These are phyloP conservation scores for Cinnamomum micranthum DNA, from an alignment of 164 flowering plant genomes.

Conservation along the genomic window DNA sequence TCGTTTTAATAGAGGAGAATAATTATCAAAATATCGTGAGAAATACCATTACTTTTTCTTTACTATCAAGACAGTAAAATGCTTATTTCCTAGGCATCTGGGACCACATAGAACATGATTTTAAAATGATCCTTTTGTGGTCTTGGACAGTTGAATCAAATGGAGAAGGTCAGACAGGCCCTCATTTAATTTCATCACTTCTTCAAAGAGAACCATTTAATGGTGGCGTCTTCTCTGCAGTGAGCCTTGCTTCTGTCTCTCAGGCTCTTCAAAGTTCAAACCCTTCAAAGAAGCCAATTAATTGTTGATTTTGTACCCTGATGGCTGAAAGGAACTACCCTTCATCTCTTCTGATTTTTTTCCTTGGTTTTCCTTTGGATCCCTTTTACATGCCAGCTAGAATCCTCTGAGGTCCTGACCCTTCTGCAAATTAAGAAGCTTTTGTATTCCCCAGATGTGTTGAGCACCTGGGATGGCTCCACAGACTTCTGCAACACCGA, in stretches of 20 bases:
- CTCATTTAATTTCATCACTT: not conserved
- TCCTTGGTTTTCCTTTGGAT: constrained; percentile 19
- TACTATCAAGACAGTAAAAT: not conserved
- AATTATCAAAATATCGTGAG: not conserved
- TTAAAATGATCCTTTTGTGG: no score
- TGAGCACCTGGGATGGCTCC: constrained; percentile 58
- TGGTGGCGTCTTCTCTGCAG: not conserved
- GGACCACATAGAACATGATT: no score
- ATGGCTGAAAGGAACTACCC: constrained; percentile 12
- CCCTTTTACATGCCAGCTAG: constrained; percentile 43
- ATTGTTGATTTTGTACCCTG: not conserved
- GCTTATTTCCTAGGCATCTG: not conserved
- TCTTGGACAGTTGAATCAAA: constrained; percentile 3
- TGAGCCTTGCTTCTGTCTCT: not conserved
- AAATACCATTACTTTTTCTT: not conserved
- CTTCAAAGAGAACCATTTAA: not conserved
- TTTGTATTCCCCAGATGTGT: constrained; percentile 50
- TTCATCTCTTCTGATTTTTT: constrained; percentile 20
- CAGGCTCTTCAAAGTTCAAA: not conserved
- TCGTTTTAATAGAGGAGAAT: not conserved
- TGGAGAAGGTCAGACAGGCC: not conserved
- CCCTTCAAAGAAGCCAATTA: no score
- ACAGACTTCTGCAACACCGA: constrained; percentile 80
- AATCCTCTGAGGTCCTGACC: constrained; percentile 60
- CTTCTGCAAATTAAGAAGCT: constrained; percentile 58